Evolutionary conservation across 306 rosid genomes (phyloP).

Genomic region (Rosa rugosa): DNA sequence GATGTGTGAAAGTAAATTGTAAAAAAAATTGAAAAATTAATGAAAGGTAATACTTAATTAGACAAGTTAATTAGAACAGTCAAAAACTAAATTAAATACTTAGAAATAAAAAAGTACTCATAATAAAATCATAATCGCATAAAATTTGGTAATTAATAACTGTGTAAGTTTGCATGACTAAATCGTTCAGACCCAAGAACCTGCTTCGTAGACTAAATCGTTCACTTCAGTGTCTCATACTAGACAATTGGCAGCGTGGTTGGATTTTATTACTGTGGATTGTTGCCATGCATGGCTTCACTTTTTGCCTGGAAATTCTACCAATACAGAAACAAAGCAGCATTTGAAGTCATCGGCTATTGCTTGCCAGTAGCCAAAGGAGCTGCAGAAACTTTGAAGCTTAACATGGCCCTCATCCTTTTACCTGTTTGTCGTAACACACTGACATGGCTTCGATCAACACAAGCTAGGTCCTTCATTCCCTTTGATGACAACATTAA

Average conservation of each 20-base stretch:
- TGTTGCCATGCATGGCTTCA: slow-evolving; percentile 35
- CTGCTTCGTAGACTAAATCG: slow-evolving; percentile 31
- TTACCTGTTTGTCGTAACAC: slow-evolving; percentile 93
- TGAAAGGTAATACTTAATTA: no score
- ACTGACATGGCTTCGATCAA: slow-evolving; percentile 89
- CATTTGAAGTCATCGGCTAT: slow-evolving; percentile 61
- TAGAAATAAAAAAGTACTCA: no score
- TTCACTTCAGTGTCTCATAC: slow-evolving; percentile 39
- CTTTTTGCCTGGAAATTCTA: slow-evolving; percentile 80
- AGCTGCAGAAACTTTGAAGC: slow-evolving; percentile 88
- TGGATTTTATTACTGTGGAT: slow-evolving; percentile 78
- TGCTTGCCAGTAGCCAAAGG: slow-evolving; percentile 90
- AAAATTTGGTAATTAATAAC: no score
- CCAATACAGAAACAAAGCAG: slow-evolving; percentile 60
- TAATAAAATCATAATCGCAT: no score
- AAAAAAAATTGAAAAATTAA: no score
- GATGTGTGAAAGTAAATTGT: no score
- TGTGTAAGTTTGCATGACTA: no score
- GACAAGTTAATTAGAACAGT: no score
- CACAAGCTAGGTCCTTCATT: slow-evolving; percentile 63
- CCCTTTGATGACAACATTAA: slow-evolving; percentile 89
- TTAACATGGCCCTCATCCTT: slow-evolving; percentile 95
- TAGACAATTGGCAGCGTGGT: slow-evolving; percentile 74
- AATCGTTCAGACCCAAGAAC: slow-evolving; percentile 35
- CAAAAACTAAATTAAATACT: no score